Evolutionary conservation across 1,284 basidiomycete genomes (phyloP).

Genomic region (Prillingera fragicola): DNA sequence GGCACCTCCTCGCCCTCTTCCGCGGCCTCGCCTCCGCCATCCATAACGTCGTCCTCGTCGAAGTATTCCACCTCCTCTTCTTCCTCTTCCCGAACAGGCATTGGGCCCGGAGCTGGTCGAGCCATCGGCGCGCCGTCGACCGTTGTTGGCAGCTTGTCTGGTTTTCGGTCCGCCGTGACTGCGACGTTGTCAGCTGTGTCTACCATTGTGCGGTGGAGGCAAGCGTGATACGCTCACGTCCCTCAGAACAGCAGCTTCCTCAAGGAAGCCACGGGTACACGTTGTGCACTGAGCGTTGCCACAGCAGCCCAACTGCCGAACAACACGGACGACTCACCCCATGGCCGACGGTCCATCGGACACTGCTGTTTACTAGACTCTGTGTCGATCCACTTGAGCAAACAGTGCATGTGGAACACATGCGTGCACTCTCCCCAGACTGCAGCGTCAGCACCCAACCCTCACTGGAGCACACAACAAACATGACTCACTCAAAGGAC

Average conservation of each 20-base stretch:
- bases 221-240: too few relatives aligned
- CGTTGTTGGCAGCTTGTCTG: conserved; percentile 42
- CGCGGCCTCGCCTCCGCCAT: not conserved
- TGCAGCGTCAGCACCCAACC: not conserved
- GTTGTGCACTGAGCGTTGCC: too few relatives aligned
- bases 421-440: conserved; percentile 96
- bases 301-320: too few relatives aligned
- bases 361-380: conserved; percentile 81
- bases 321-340: conserved; percentile 61
- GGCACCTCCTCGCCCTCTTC: not conserved
- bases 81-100: conserved; percentile 11
- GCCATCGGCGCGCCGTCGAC: conserved; percentile 33
- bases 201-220: not conserved
- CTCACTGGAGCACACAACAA: not conserved
- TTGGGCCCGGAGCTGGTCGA: conserved; percentile 30
- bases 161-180: conserved; percentile 42
- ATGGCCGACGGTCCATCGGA: conserved; percentile 85
- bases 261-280: too few relatives aligned
- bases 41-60: conserved; percentile 5
- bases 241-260: too few relatives aligned
- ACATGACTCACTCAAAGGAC: conserved; percentile 72
- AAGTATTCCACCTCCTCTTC: conserved; percentile 10
- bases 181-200: conserved; percentile 3
- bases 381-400: conserved; percentile 88
- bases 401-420: conserved; percentile 91